Percentiles rank a stretch among this genome's conserved stretches.
phyloP scores from a whole-genome alignment of 257 asterid genomes.

The Solanum bukasovii region DNA sequence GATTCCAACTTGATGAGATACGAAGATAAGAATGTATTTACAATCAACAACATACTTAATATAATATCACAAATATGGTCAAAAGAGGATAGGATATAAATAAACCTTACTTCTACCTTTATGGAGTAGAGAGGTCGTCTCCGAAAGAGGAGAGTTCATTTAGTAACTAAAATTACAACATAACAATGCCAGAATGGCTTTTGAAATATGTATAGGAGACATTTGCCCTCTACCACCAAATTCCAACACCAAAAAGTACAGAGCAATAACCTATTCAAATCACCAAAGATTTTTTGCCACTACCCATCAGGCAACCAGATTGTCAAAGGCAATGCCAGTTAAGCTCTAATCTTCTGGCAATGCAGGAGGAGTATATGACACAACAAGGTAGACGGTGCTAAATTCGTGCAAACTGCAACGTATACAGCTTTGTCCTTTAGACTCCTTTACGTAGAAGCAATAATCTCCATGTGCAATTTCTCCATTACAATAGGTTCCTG shows the following conservation, averaged over 20 bases:
- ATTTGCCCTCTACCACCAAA: neutral
- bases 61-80: neutral
- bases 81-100: neutral
- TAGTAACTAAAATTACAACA: neutral
- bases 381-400: slow-evolving; percentile 51
- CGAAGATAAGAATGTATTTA: neutral
- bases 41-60: neutral
- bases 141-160: neutral
- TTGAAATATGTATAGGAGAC: neutral
- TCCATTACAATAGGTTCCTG: slow-evolving; percentile 63
- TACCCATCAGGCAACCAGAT: neutral
- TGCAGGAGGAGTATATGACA: slow-evolving; percentile 50
- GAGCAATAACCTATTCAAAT: neutral
- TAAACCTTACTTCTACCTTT: neutral
- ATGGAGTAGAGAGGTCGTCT: neutral
- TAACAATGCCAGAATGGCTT: neutral
- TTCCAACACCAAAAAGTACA: neutral
- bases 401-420: slow-evolving; percentile 41
- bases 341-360: neutral
- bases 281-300: neutral
- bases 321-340: neutral
- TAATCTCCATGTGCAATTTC: slow-evolving; percentile 44
- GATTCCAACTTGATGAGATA: neutral
- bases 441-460: slow-evolving; percentile 27
- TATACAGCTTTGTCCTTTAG: slow-evolving; percentile 17